phyloP scores from a whole-genome alignment of 306 rosid species.

The Dryas alaskensis region DNA sequence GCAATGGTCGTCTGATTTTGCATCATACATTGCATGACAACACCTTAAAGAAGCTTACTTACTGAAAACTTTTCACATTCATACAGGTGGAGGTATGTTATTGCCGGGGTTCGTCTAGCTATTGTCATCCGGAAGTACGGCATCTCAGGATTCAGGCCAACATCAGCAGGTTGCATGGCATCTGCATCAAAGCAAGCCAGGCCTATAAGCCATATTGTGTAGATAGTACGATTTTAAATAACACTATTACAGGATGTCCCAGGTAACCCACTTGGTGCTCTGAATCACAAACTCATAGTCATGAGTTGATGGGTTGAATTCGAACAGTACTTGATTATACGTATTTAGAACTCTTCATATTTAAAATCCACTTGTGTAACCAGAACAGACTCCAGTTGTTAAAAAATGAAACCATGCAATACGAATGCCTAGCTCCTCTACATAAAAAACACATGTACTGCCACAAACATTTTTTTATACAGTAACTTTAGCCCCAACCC shows the following conservation, averaged over 20 bases:
- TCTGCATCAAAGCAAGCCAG: slow-evolving; percentile 45
- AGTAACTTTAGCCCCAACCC: background rate
- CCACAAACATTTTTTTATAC: background rate
- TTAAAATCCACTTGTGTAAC: background rate
- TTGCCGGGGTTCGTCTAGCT: slow-evolving; percentile 40
- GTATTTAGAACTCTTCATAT: background rate
- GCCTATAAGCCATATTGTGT: slow-evolving; percentile 21
- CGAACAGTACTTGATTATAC: background rate
- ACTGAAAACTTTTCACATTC: slow-evolving; percentile 81
- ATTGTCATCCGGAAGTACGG: slow-evolving; percentile 45
- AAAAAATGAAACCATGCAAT: background rate
- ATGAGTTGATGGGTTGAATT: background rate
- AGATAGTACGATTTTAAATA: background rate
- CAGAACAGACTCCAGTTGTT: background rate
- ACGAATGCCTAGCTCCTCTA: background rate
- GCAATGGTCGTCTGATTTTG: background rate
- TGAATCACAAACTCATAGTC: background rate
- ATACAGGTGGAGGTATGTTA: slow-evolving; percentile 70
- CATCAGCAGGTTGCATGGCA: slow-evolving; percentile 59
- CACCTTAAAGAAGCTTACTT: slow-evolving; percentile 4
- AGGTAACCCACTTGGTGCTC: background rate
- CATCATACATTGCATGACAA: background rate
- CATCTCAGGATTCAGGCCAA: slow-evolving; percentile 63
- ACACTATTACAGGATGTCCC: background rate
- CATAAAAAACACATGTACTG: slow-evolving; percentile 10